Evolutionary conservation across 176 grass and related monocot species (phyloP).

Genomic region (Avena sativa): DNA sequence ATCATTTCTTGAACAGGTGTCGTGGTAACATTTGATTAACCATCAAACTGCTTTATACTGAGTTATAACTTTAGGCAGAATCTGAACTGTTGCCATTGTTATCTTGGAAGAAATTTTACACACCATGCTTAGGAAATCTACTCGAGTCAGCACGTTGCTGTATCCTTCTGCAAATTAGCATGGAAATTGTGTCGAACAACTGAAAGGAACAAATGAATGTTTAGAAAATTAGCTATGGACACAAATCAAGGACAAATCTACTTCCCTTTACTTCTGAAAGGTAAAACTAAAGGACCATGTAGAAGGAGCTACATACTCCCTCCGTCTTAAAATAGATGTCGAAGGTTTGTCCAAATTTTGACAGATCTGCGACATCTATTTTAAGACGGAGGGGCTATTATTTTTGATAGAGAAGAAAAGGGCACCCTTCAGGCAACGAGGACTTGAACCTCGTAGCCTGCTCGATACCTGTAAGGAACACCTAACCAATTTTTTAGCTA

Average conservation of each 20-base stretch:
- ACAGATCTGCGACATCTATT: too few relatives aligned
- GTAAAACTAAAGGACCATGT: background rate
- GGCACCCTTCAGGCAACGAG: background rate
- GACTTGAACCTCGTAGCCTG: background rate
- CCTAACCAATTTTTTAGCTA: background rate
- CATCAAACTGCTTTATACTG: background rate
- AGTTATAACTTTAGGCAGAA: background rate
- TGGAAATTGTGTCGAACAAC: background rate
- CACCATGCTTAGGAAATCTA: background rate
- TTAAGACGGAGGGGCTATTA: background rate
- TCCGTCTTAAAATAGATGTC: too few relatives aligned
- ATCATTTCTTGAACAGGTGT: constrained; percentile 33
- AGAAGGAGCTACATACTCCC: background rate
- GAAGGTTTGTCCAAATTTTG: too few relatives aligned
- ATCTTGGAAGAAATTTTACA: background rate
- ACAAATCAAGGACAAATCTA: background rate
- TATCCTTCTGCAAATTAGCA: background rate
- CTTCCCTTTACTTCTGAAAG: background rate
- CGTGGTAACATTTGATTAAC: constrained; percentile 23
- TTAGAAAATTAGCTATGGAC: background rate
- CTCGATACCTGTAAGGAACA: background rate
- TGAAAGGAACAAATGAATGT: background rate
- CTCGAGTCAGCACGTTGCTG: background rate
- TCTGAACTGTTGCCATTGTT: background rate
- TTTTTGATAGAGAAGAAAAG: background rate